Evolutionary conservation across 805 yeast genomes (phyloP), one percentile per base, ranked within the genome.

Genomic region (Yarrowia sp.): DNA sequence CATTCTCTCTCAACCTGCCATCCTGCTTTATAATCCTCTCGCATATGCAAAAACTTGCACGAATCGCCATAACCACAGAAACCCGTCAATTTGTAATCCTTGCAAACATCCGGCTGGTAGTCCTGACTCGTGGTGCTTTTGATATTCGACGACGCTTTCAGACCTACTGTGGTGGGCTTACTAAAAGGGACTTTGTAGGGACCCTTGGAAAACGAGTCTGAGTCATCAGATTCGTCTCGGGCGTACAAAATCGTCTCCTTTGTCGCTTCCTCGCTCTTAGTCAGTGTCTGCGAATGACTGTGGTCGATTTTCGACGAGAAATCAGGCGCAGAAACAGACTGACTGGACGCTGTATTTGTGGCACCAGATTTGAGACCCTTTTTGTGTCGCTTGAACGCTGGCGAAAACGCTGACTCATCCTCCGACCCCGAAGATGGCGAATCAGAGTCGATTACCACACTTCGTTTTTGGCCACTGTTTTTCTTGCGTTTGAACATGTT

Each of bases 11-110:
- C 82, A 7, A 87, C 73, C 66, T 87, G 85, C 84, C 86, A 84
- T 32, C 87, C 89, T 52, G 86, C 86, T 64, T 81, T 83, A 76
- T 86, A 88, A 71, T 90, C 96, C 69, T 90, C 98, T 75, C 99
- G 78, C 16, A 90, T 84, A 73, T 95, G 99, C 36, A 93, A 74
- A 74, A 95, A 95, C 77, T 95, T 95, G 78, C 99, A 95, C 36
- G 95, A 88, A 70, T 95, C 99, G 9, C 99, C 99, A 73, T 88
- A 95, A 6, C 98, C 98, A 80, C 99, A 95, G 72, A 85, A 92
- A 0, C 99, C 99, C 0, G 96, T 92, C 69, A 88, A 89, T 66
- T 85, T 82, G 74, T 83, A 95, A 74, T 95, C 98, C 72, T 93
- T 95, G 73, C 99, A 95, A 1, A 95, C 87, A 72, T 95, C 98